Evolutionary conservation across 805 yeast species (phyloP).

Genomic region (Lipomyces starkeyi): DNA sequence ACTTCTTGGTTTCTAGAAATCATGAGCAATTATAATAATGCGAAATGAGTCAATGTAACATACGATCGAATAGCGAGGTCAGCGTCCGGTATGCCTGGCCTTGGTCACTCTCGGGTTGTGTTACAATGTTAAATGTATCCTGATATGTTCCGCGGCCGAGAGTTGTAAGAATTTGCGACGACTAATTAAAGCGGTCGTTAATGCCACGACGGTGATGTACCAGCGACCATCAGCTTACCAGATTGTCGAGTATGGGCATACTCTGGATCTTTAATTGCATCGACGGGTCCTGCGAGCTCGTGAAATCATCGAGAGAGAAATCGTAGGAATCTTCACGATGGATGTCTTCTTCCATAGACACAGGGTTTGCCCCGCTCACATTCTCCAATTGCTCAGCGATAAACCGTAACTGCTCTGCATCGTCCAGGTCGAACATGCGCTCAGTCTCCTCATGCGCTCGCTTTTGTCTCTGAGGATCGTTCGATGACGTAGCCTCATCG

Average conservation of each 20-base stretch:
- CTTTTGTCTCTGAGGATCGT: neutral
- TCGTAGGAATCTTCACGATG: constrained; percentile 16
- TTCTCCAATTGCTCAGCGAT: constrained; percentile 41
- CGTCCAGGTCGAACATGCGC: constrained; percentile 37
- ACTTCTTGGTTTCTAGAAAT: constrained; percentile 59
- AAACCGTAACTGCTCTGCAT: constrained; percentile 42
- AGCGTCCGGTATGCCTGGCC: constrained; percentile 65
- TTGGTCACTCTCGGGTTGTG: constrained; percentile 68
- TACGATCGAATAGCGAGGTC: constrained; percentile 72
- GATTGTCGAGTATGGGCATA: constrained; percentile 76
- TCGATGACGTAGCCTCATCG: neutral
- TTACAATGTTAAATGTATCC: constrained; percentile 71
- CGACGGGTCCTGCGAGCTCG: constrained; percentile 22
- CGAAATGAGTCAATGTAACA: neutral
- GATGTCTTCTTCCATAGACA: constrained; percentile 11
- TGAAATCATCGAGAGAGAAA: constrained; percentile 18
- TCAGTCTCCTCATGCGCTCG: constrained; percentile 12
- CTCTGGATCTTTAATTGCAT: constrained; percentile 33
- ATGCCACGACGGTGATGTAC: neutral
- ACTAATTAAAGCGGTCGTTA: constrained; percentile 36
- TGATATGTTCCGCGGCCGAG: constrained; percentile 78
- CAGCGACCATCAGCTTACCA: constrained; percentile 43
- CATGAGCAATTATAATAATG: neutral
- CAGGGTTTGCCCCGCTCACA: constrained; percentile 51
- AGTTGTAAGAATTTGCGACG: constrained; percentile 77